These are phyloP conservation scores for Tripterygium wilfordii DNA, from an alignment of 177 flowering plant species.

Conservation along the genomic window DNA sequence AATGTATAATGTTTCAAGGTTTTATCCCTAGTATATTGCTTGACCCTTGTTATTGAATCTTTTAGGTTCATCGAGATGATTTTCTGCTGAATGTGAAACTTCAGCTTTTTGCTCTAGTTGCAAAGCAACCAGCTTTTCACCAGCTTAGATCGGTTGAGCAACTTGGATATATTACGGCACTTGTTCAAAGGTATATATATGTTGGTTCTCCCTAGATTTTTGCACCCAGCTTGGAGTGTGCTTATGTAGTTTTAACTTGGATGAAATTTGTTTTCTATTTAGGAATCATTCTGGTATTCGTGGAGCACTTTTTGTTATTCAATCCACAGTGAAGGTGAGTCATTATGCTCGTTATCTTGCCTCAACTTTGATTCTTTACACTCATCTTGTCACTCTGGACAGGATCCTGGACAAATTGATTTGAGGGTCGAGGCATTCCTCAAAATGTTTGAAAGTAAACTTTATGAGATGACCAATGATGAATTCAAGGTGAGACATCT, in stretches of 20 bases:
- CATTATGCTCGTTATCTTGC: background rate
- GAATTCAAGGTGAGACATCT: constrained; percentile 71
- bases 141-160: constrained; percentile 98
- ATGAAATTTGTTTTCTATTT: constrained; percentile 10
- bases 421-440: constrained; percentile 76
- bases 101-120: constrained; percentile 84
- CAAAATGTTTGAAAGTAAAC: constrained; percentile 65
- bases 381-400: constrained; percentile 13
- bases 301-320: constrained; percentile 78
- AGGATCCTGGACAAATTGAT: constrained; percentile 82
- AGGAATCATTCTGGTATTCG: constrained; percentile 80
- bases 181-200: constrained; percentile 51
- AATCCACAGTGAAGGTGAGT: constrained; percentile 80
- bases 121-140: constrained; percentile 92
- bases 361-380: background rate
- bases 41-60: too few relatives aligned
- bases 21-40: too few relatives aligned
- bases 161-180: constrained; percentile 87
- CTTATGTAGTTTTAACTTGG: background rate
- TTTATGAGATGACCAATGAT: constrained; percentile 63
- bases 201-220: background rate
- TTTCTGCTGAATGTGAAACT: constrained; percentile 70
- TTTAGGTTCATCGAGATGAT: constrained; percentile 81
- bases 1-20: too few relatives aligned
- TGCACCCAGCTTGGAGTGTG: background rate